Evolutionary conservation across 495 filamentous ascomycete genomes (phyloP).

Genomic region (Elasticomyces elasticus): DNA sequence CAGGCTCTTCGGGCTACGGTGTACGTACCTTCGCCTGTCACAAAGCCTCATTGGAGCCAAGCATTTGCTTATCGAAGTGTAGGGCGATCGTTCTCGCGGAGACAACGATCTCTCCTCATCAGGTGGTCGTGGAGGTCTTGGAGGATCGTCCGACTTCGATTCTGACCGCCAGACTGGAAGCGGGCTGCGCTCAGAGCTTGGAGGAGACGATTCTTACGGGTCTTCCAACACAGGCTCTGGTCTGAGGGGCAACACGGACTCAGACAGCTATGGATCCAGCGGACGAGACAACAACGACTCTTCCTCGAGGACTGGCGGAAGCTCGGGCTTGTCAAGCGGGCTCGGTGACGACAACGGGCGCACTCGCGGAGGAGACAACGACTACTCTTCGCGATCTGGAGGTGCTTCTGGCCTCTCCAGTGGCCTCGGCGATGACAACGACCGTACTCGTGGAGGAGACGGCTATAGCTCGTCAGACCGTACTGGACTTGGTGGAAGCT

Average conservation of each 20-base stretch:
- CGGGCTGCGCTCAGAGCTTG: not conserved
- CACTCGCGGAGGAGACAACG: not conserved
- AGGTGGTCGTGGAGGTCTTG: not conserved
- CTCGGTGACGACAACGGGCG: not conserved
- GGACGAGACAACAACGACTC: not conserved
- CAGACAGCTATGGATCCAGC: too few species aligned
- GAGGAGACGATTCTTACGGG: too few species aligned
- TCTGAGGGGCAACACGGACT: too few species aligned
- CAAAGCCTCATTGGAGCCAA: not conserved
- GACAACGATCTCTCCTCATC: not conserved
- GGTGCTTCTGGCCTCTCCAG: not conserved
- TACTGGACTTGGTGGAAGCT: not conserved
- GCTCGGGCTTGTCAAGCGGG: not conserved
- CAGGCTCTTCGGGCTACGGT: not conserved
- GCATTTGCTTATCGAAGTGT: not conserved
- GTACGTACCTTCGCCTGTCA: not conserved
- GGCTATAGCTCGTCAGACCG: not conserved
- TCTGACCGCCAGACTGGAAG: not conserved
- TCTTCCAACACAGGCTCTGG: too few species aligned
- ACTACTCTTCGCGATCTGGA: not conserved
- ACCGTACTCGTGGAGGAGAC: not conserved
- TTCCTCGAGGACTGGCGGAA: not conserved
- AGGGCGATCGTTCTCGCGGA: not conserved
- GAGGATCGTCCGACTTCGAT: not conserved
- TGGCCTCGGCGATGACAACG: not conserved